Percentiles rank a stretch among this genome's conserved stretches.
Conservation (phyloP, 2,329 filamentous ascomycete species). For the Colletotrichum acutatum region DNA sequence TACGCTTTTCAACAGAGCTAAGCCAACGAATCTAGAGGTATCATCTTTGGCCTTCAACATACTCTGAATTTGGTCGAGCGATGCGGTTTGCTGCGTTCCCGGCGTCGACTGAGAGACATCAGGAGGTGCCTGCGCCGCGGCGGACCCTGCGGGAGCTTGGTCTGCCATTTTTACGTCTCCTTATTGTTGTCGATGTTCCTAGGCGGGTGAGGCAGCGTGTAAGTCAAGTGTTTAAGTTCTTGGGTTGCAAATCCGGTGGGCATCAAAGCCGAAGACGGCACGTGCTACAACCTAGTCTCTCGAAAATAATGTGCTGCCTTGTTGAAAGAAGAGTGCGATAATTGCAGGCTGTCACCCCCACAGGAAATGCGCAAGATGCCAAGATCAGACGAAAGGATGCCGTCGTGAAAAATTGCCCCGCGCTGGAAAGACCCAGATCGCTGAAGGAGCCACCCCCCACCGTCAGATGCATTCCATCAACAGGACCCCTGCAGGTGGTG, state of each 20-base stretch:
- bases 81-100: constrained; percentile 32
- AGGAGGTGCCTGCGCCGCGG: background rate
- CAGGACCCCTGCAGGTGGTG: constrained; percentile 15
- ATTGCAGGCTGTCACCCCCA: background rate
- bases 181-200: background rate
- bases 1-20: constrained; percentile 73
- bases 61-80: constrained; percentile 62
- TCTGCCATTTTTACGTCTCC: background rate
- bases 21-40: constrained; percentile 74
- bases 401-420: constrained; percentile 32
- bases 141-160: background rate
- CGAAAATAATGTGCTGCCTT: background rate
- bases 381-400: constrained; percentile 20
- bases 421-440: constrained; percentile 29
- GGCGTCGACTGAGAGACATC: constrained; percentile 12
- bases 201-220: background rate
- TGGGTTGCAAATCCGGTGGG: background rate
- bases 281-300: background rate
- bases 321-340: background rate
- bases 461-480: constrained; percentile 8
- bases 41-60: constrained; percentile 71
- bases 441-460: constrained; percentile 10
- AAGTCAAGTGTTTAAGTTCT: background rate
- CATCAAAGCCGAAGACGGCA: background rate
- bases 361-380: background rate